These are phyloP conservation scores for Ananas comosus DNA, from an alignment of 176 grass and related monocot species.

Conservation along the genomic window DNA sequence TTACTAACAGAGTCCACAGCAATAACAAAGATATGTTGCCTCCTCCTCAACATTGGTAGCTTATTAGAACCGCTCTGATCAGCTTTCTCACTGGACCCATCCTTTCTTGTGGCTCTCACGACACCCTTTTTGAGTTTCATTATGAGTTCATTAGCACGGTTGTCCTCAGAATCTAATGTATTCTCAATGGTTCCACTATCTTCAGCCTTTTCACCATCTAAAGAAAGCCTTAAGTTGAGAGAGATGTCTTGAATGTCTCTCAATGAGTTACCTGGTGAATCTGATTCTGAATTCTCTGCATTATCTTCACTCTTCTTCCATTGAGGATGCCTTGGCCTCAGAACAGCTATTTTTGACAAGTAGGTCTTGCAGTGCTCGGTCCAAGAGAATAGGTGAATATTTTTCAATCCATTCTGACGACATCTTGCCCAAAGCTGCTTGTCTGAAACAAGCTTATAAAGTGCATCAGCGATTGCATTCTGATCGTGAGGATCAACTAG, in stretches of 20 bases:
- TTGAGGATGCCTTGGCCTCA: slow-evolving; percentile 41
- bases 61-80: slow-evolving; percentile 24
- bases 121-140: slow-evolving; percentile 23
- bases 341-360: slow-evolving; percentile 32
- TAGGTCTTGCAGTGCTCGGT: slow-evolving; percentile 52
- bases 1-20: slow-evolving; percentile 39
- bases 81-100: slow-evolving; percentile 14
- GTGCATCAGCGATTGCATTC: slow-evolving; percentile 43
- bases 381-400: slow-evolving; percentile 51
- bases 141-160: slow-evolving; percentile 13
- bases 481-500: slow-evolving; percentile 49
- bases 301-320: slow-evolving; percentile 39
- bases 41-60: slow-evolving; percentile 36
- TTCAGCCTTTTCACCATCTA: slow-evolving; percentile 37
- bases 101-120: slow-evolving; percentile 8
- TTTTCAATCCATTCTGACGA: slow-evolving; percentile 47
- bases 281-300: slow-evolving; percentile 32
- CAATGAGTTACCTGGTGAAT: slow-evolving; percentile 38
- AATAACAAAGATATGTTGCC: slow-evolving; percentile 44
- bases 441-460: slow-evolving; percentile 54
- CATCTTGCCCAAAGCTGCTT: slow-evolving; percentile 48
- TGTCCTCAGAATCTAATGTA: neutral
- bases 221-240: slow-evolving; percentile 41
- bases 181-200: slow-evolving; percentile 10
- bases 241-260: slow-evolving; percentile 47